Evolutionary conservation across 208 protist species (phyloP), one percentile per base, ranked within the genome.

Genomic region (Acanthamoeba quina): DNA sequence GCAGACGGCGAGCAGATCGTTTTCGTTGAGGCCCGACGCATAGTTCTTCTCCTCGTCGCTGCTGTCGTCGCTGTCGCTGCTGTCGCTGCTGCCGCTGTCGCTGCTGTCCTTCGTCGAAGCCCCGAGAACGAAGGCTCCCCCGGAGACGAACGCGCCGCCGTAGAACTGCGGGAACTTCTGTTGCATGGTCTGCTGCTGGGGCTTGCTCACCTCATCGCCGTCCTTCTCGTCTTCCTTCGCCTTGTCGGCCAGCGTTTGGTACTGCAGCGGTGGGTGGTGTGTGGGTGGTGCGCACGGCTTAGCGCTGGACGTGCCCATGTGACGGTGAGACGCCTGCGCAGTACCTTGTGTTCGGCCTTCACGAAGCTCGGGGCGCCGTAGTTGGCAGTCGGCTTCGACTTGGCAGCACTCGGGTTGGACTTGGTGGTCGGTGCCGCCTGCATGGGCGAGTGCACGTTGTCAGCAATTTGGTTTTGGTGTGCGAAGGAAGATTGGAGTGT

Each of bases 311-410:
- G 44, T 6, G 54, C 7, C 11, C 54, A 11, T 5, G 19, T 19
- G 44, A 47, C 9, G 6, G 19, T 58, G 11, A 11, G 54, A 58
- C 2, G 54, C 7, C 0, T 3, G 19, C 15, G 19, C 54, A 24
- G 7, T 26, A 82, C 72, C 72, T 82, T 82, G 41, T 82, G 37
- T 29, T 82, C 72, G 5, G 72, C 29, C 72, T 82, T 82, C 21
- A 82, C 72, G 31, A 82, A 82, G 72, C 72, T 82, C 21, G 72
- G 72, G 21, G 72, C 72, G 21, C 72, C 72, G 19, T 54, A 82
- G 41, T 82, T 82, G 72, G 15, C 49, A 3, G 72, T 52, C 17
- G 24, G n/a, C 44, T 82, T 82, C 37, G 24, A 10, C 44, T 80
- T 82, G 41, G 34, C 31, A 11, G 34, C 37, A 10, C 70, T 78